Base-by-base conservation (phyloP, 495 filamentous ascomycete species). In the Extremus antarcticus region DNA sequence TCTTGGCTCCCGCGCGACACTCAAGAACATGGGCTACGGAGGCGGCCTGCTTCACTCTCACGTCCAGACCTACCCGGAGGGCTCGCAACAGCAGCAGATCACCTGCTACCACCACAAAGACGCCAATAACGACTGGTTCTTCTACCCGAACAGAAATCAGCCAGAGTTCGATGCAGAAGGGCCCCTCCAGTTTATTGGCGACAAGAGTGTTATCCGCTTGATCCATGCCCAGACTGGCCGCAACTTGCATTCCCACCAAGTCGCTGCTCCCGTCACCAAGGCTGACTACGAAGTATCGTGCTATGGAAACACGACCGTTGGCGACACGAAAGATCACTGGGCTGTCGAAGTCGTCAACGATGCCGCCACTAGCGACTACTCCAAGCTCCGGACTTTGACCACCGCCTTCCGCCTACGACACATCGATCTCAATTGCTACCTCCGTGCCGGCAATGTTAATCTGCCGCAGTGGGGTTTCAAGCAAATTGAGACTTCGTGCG, bases 61-160 rank as follows among this genome's bases (percentile, higher is more conserved):
- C 73, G 82, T 97, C 59, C 92, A 98, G 70, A 88, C 91, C 15
- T 98, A 86, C 63, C 92, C 92, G 0, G 94, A 98, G 70, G 92
- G 92, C 25, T 97, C 94, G 15, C 70, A 69, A 7, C 92, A 98
- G 70, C 94, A 98, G 64, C 92, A 98, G 69, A 85, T 98, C 51
- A 98, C 92, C 25, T 98, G 92, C 73, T 98, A 98, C 68, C 92
- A 98, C 70, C 92, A 98, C 75, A 98, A 98, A 67, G 92, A 98
- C 78, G 81, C 92, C 62, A 98, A 98, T 75, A 98, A 98, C 64
- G 94, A 98, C 71, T 98, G 92, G 92, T 96, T 90, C 70, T 94
- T 98, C 68, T 95, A 95, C 65, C 94, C 92, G 17, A 92, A 89
- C 72, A 85, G 92, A 41, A 61, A 74, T 25, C 77, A 91, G 32